A percentile compares a stretch with the other conserved stretches of the same genome.
These are phyloP conservation scores for Symbiodinium pilosum DNA, from an alignment of 73 alveolate species.

Conservation along the genomic window DNA sequence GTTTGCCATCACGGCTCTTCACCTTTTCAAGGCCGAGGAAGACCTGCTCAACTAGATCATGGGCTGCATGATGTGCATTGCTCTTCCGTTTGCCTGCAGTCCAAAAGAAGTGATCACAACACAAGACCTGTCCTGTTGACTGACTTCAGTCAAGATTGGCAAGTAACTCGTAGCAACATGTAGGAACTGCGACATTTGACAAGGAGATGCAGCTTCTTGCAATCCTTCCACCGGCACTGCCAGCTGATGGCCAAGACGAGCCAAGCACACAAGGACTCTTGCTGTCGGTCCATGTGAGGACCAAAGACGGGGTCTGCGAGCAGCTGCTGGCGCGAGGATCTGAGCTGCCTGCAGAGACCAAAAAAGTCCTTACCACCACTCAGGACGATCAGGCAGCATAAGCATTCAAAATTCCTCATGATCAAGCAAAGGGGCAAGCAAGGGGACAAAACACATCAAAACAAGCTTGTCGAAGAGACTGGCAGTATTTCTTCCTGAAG, in stretches of 20 bases:
- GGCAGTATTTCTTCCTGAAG: no score
- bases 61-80: no score
- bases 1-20: not conserved
- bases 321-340: conserved; percentile 49
- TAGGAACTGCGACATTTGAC: no score
- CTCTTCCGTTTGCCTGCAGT: no score
- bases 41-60: not conserved
- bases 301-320: conserved; percentile 63
- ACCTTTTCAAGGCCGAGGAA: not conserved
- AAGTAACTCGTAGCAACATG: no score
- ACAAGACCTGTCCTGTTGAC: no score
- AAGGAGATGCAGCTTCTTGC: conserved; percentile 35
- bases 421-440: no score
- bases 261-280: not conserved
- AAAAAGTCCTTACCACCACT: conserved; percentile 50
- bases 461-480: no score
- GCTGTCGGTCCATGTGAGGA: conserved; percentile 39
- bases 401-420: no score
- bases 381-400: conserved; percentile 79
- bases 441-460: no score
- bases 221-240: conserved; percentile 28
- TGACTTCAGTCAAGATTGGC: no score
- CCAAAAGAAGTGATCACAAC: no score
- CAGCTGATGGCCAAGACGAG: not conserved
- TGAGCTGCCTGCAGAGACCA: conserved; percentile 36